A percentile compares a stretch with the other conserved stretches of the same genome.
Evolutionary conservation across 2,329 filamentous ascomycete genomes (phyloP).

Genomic region (Aureobasidium namibiae): DNA sequence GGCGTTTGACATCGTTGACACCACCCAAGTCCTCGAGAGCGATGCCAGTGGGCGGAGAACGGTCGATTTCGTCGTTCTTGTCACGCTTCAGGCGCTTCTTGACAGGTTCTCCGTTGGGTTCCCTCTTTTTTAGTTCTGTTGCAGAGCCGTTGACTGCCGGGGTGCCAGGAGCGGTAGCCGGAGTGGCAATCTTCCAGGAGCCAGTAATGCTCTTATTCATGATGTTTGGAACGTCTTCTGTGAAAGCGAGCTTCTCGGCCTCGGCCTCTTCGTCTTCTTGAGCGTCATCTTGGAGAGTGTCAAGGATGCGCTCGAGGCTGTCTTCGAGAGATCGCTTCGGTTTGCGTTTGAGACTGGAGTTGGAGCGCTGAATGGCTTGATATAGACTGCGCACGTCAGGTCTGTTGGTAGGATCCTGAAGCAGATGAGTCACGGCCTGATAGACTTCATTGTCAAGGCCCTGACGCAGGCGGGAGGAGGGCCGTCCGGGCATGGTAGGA

Average conservation of each 20-base stretch:
- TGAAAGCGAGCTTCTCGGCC: constrained; percentile 34
- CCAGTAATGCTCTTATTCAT: constrained; percentile 59
- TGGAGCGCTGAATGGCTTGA: constrained; percentile 72
- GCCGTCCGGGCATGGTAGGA: background rate
- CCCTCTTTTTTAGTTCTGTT: constrained; percentile 41
- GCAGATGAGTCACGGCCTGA: constrained; percentile 67
- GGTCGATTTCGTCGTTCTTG: constrained; percentile 37
- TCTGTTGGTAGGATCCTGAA: constrained; percentile 51
- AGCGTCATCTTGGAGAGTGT: constrained; percentile 60
- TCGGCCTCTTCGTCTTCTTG: constrained; percentile 45
- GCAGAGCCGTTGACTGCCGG: constrained; percentile 17
- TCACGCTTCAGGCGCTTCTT: constrained; percentile 53
- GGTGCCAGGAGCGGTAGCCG: constrained; percentile 22
- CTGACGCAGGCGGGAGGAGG: constrained; percentile 1
- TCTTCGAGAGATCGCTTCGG: constrained; percentile 78
- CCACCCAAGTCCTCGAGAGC: constrained; percentile 67
- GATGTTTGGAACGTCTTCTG: constrained; percentile 40
- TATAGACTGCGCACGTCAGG: constrained; percentile 60
- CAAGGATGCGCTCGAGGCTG: constrained; percentile 73
- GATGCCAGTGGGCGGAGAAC: constrained; percentile 56
- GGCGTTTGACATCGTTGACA: constrained; percentile 61
- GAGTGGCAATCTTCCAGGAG: constrained; percentile 41
- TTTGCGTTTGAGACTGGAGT: constrained; percentile 74
- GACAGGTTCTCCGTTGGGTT: constrained; percentile 57
- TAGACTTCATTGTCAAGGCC: constrained; percentile 51